These are phyloP conservation scores for Psilocybe cyanescens DNA, from an alignment of 768 basidiomycete species.

Conservation along the genomic window DNA sequence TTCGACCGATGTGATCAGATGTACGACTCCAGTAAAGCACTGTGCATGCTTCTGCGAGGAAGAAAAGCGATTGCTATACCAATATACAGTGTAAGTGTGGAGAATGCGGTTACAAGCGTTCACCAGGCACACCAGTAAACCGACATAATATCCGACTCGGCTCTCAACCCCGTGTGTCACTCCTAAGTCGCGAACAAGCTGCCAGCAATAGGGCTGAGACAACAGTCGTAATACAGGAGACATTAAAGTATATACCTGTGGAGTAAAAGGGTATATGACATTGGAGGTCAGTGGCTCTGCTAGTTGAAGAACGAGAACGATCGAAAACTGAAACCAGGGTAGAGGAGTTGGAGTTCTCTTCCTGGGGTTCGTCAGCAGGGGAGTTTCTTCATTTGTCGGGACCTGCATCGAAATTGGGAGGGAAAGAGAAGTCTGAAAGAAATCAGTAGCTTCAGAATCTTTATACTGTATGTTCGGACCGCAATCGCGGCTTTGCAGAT, in stretches of 20 bases:
- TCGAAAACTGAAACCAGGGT: constrained; percentile 70
- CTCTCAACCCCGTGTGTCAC: constrained; percentile 73
- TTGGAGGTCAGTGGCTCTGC: constrained; percentile 78
- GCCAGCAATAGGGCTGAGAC: neutral
- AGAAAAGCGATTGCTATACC: constrained; percentile 75
- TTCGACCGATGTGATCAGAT: constrained; percentile 75
- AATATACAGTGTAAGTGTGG: neutral
- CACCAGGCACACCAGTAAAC: constrained; percentile 56
- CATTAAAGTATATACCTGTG: constrained; percentile 50
- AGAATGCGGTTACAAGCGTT: neutral
- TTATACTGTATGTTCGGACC: neutral
- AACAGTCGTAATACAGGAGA: neutral
- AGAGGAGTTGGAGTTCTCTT: constrained; percentile 54
- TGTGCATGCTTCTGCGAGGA: constrained; percentile 71
- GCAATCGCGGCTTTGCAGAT: neutral
- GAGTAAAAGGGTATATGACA: constrained; percentile 80
- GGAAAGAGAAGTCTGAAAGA: constrained; percentile 74
- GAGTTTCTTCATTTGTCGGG: constrained; percentile 62
- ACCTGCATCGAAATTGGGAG: constrained; percentile 52
- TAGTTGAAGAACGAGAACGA: constrained; percentile 75
- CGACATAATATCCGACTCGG: constrained; percentile 77
- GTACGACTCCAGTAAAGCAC: constrained; percentile 77
- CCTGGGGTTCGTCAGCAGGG: constrained; percentile 46
- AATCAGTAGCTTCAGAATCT: neutral
- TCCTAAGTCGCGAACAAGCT: constrained; percentile 71